These are phyloP conservation scores for Domatiomyces globalis DNA, from an alignment of 2,329 filamentous ascomycete genomes.

Conservation along the genomic window DNA sequence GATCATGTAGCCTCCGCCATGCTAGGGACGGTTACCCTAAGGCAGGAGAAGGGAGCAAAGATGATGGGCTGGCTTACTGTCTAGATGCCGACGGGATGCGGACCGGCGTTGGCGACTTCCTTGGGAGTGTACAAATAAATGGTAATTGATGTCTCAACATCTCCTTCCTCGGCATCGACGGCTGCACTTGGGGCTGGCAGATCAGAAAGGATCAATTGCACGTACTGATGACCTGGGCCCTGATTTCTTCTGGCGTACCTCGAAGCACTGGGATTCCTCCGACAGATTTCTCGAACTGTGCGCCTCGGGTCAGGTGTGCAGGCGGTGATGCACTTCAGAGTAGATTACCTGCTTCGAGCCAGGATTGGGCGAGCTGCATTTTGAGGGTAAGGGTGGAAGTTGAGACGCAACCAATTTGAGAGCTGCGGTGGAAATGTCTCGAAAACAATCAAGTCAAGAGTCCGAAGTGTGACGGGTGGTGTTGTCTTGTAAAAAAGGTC, in stretches of 20 bases:
- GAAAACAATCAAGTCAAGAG: not conserved
- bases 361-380: constrained; percentile 15
- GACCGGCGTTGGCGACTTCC: constrained; percentile 7
- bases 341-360: constrained; percentile 7
- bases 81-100: constrained; percentile 15
- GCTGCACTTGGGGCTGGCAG: constrained; percentile 11
- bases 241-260: constrained; percentile 12
- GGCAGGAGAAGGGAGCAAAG: no score
- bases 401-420: not conserved
- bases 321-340: not conserved
- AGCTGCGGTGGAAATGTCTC: no score
- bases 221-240: constrained; percentile 10
- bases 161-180: constrained; percentile 13
- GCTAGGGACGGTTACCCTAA: not conserved
- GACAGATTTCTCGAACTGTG: constrained; percentile 11
- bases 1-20: constrained; percentile 20
- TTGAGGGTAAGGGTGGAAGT: not conserved
- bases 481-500: no score
- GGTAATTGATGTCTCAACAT: constrained; percentile 15
- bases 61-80: constrained; percentile 1
- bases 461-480: no score
- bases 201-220: constrained; percentile 10
- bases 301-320: no score
- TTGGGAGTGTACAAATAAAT: constrained; percentile 14
- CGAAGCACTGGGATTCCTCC: constrained; percentile 12